A percentile compares a stretch with the other conserved stretches of the same genome.
These are phyloP conservation scores for Glarea lozoyensis DNA, from an alignment of 495 filamentous ascomycete species.

Conservation along the genomic window DNA sequence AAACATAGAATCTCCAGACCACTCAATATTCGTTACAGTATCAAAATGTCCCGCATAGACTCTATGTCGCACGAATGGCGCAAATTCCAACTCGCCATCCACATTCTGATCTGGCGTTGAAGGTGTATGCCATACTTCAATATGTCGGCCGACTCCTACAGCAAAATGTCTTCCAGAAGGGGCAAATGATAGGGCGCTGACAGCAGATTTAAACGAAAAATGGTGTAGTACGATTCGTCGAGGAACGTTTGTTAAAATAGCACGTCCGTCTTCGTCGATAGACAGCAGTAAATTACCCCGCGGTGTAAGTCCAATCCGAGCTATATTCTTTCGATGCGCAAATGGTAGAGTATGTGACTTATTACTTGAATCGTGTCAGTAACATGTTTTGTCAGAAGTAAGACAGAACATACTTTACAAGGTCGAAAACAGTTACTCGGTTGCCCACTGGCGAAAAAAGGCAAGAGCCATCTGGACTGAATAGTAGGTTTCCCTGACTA, in stretches of 20 bases:
- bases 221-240: constrained; percentile 81
- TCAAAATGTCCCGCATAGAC: constrained; percentile 85
- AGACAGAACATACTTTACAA: constrained; percentile 66
- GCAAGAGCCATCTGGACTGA: constrained; percentile 92
- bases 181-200: constrained; percentile 83
- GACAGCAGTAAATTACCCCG: constrained; percentile 85
- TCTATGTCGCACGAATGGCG: constrained; percentile 83
- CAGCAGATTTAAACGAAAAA: constrained; percentile 81
- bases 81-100: constrained; percentile 85
- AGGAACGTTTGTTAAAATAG: constrained; percentile 81
- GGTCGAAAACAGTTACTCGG: constrained; percentile 87
- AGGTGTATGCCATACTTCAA: constrained; percentile 94
- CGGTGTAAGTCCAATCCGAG: constrained; percentile 77
- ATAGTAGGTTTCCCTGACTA: constrained; percentile 91
- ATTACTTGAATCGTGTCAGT: constrained; percentile 49
- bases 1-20: constrained; percentile 93
- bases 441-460: constrained; percentile 97
- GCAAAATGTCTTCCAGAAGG: constrained; percentile 86
- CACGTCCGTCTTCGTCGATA: constrained; percentile 87
- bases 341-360: constrained; percentile 93
- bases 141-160: constrained; percentile 70
- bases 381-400: background rate
- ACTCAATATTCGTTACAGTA: constrained; percentile 72
- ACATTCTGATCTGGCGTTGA: constrained; percentile 67
- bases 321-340: constrained; percentile 86